Evolutionary conservation across 352 stramenopile genomes (phyloP), one percentile per base, ranked within the genome.

Genomic region (Thraustochytrium sp.): DNA sequence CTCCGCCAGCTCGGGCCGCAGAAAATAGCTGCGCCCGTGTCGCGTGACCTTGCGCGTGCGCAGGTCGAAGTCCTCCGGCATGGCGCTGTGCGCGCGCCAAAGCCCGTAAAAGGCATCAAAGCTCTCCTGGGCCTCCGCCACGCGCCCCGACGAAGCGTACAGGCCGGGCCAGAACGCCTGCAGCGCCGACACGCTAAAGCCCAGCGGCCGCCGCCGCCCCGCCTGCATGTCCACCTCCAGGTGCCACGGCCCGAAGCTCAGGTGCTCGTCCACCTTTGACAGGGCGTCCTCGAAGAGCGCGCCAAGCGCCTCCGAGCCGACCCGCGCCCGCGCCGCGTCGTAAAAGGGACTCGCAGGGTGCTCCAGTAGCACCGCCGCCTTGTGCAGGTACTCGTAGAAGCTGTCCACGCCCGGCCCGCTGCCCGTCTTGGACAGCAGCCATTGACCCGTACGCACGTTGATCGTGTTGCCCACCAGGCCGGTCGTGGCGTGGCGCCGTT

Each of bases 351-450:
- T 86, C 29, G 94, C 55, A 49, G 90, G 93, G 29, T 68, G 82
- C 63, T 95, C 92, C 37, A 93, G 76, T 78, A 92, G 86, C 29
- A 96, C 87, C 74, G 89, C 94, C 44, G 93, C 90, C 85, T 96
- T 96, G 75, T 96, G 80, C 37, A 96, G 86, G 86, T 96, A 96
- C 86, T 96, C 92, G 85, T 95, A 96, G 85, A 95, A 96, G 59
- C 89, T 94, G 75, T 96, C 93, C 26, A 90, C 91, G 9, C 93
- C 84, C 0, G 91, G 91, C 23, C 92, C 92, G 31, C 95, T 89
- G 3, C 62, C 68, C 13, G 51, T 48, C 23, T 72, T 83, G 26
- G n/a, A 16, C 38, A 31, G 37, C 1, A 36, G 77, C 62, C 44
- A 85, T 23, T 62, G 16, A 0, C 77, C 62, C 56, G 76, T 86